Base-by-base conservation (phyloP, 1,139 yeast genomes). In the Debaryomyces sp. region DNA sequence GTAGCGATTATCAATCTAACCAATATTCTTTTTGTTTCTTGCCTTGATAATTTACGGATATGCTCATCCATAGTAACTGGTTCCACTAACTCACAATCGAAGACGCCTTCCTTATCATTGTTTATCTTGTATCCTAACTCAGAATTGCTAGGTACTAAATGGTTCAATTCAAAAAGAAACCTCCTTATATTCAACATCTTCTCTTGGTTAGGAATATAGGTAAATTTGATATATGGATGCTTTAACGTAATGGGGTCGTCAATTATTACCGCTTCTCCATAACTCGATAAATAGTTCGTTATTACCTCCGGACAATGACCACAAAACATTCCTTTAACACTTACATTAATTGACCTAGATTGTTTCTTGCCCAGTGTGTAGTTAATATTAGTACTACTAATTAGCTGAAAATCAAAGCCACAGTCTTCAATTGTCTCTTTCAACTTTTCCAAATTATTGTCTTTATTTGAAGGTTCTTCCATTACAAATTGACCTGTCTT, bases 261-360 rank as follows among this genome's bases (percentile, higher is more conserved):
- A 7, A 84, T 72, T 4, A 80, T 74, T n/a, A 81, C 68, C 0
- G 85, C 81, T 43, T 78, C 80, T 46, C 89, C 91, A 58, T 75
- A 81, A 9, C 74, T 70, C 2, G 67, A 58, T 45, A 87, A 67
- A 41, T 79, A 78, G 1, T 72, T 66, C 56, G 77, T 77, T 36
- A 87, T 74, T 2, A 75, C 61, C 27, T 76, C 79, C 1, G 94
- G 94, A 59, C 94, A 87, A 59, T 84, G 82, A 17, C 72, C 77
- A 67, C 94, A 87, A 60, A 67, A 82, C 89, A 87, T 86, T 1
- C 92, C 92, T 4, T 73, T 74, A n/a, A 87, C 74, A 37, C 72
- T 73, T 47, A 86, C 67, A 53, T 80, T 80, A 43, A 86, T 78
- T 0, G 84, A 73, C 55, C 94, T 73, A 5, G 84, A 71, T 45